Evolutionary conservation across 441 rosid genomes (phyloP).

Genomic region (Corymbia calophylla): DNA sequence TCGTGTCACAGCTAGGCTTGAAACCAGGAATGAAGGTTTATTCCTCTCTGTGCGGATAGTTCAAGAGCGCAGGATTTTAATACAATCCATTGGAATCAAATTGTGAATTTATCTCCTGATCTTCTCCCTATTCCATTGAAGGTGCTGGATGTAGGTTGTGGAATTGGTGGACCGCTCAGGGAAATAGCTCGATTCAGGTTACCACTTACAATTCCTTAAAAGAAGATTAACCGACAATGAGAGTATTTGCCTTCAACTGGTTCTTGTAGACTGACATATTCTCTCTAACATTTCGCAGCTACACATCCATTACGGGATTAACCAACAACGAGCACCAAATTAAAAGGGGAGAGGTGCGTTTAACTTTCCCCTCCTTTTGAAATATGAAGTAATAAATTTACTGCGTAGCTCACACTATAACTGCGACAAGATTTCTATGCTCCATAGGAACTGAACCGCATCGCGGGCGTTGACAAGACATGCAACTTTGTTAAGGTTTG

Average conservation of each 20-base stretch:
- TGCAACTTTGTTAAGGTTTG: not conserved
- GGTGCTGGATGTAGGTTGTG: not conserved
- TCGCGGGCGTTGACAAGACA: not conserved
- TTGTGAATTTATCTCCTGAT: not conserved
- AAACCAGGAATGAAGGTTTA: not conserved
- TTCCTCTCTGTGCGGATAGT: not conserved
- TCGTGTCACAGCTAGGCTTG: not conserved
- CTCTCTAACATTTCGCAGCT: not conserved
- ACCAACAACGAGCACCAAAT: not conserved
- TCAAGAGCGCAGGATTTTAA: not conserved
- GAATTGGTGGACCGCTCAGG: not conserved
- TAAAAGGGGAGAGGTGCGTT: not conserved
- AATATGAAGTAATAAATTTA: too few relatives aligned
- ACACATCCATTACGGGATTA: not conserved
- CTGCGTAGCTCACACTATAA: not conserved
- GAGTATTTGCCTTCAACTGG: not conserved
- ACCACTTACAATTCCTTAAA: not conserved
- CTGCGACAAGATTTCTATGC: not conserved
- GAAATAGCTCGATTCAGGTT: not conserved
- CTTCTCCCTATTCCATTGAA: not conserved
- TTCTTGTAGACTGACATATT: not conserved
- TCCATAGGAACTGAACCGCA: not conserved
- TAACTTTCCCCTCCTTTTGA: not conserved
- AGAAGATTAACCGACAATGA: not conserved
- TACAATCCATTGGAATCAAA: not conserved